Percentiles rank a stretch among this genome's conserved stretches.
These are phyloP conservation scores for Myxozyma neotropica DNA, from an alignment of 805 yeast genomes.

Conservation along the genomic window DNA sequence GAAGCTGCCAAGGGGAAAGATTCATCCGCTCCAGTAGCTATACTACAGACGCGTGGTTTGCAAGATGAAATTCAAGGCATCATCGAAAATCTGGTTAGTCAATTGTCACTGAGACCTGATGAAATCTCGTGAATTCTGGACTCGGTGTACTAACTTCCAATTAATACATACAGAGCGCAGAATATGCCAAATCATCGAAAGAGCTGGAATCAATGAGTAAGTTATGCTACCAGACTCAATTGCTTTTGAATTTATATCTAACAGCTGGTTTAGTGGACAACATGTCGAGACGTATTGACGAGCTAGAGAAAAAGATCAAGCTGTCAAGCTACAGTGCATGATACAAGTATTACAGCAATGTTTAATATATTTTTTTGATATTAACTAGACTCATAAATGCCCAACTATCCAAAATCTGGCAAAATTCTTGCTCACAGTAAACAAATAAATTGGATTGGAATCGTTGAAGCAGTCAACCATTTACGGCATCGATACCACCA, in stretches of 20 bases:
- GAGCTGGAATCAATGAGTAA: slow-evolving; percentile 23
- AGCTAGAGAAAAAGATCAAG: slow-evolving; percentile 13
- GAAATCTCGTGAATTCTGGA: too few species aligned
- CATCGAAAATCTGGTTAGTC: slow-evolving; percentile 19
- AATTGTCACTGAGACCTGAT: background rate
- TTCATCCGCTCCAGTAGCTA: slow-evolving; percentile 25
- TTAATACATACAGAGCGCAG: background rate
- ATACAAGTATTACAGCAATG: too few species aligned
- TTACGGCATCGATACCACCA: too few species aligned
- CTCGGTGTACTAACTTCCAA: background rate
- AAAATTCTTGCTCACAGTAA: too few species aligned
- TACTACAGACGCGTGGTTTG: slow-evolving; percentile 17
- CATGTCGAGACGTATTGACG: slow-evolving; percentile 22
- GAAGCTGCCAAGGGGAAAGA: slow-evolving; percentile 15
- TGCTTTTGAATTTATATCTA: background rate
- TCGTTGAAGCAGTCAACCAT: too few species aligned
- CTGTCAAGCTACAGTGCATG: background rate
- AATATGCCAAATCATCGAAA: slow-evolving; percentile 8
- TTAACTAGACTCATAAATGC: too few species aligned
- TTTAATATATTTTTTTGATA: too few species aligned
- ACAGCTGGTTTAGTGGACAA: slow-evolving; percentile 17
- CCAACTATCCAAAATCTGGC: too few species aligned
- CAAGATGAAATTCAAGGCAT: slow-evolving; percentile 22
- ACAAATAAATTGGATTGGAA: too few species aligned
- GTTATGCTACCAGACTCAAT: background rate